Evolutionary conservation across 228 moss, liverwort and hornwort genomes (phyloP), one percentile per base, ranked within the genome.

Genomic region (Sphagnum fallax): DNA sequence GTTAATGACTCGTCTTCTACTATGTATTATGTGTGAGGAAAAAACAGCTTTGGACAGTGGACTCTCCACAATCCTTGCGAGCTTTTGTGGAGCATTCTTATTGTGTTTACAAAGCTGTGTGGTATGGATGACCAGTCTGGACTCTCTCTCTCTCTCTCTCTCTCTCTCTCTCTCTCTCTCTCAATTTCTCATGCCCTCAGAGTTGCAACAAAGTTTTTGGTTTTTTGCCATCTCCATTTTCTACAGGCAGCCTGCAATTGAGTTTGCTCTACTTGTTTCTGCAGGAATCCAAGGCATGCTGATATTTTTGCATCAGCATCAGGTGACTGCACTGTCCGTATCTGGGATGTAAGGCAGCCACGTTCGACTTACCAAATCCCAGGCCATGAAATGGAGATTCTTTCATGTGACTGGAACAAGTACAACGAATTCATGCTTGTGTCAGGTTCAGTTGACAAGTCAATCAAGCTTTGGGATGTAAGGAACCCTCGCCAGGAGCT

Each of bases 321-420:
- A 0, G 97, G 97, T 49, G 97, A 98, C 74, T 93, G 93, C 65
- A 93, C 93, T 0, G 79, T 89, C n/a, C 87, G 97, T 47, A 69
- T 98, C 4, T 98, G 97, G 97, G 97, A 98, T 64, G 91, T 98
- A 61, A 87, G 97, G 52, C 84, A 91, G 74, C 85, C 91, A 6
- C 90, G 83, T 52, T 86, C 97, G 51, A 90, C 90, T 11, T 75
- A 81, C 62, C 72, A 92, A 50, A 90, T 98, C 66, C 89, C 92
- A 64, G 98, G 88, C 12, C 98, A 98, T n/a, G 93, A 98, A 67
- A 88, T 84, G 73, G 98, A 98, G 73, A 91, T 98, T 49, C 79
- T 93, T 13, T 78, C 93, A 10, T 98, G 94, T 64, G 98, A 94
- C 73, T 98, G 98, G 94, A 98, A 92, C 81, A 94, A 98, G 71